Base-by-base conservation (phyloP, 1,139 yeast species). In the Nadsonia starkeyi-henricii region DNA sequence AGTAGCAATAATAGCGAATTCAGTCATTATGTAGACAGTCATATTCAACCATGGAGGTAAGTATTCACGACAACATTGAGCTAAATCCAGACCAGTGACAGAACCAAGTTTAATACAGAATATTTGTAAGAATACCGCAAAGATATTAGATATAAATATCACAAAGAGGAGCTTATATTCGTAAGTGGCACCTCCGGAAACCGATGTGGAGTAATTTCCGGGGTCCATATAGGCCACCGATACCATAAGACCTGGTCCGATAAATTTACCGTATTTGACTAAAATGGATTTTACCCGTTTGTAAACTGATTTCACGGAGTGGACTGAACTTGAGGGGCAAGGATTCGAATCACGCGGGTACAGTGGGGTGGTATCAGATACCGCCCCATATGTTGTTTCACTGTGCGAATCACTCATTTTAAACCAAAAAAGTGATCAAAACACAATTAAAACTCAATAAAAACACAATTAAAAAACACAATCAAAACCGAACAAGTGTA, bases 201-300 rank as follows among this genome's bases (percentile, higher is more conserved):
- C 78, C 54, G 81, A 86, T 0, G 94, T 82, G 33, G 93, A 78
- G 63, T 84, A 84, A 65, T 84, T 84, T 62, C 94, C 94, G 1
- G 94, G 93, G 62, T 83, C 93, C 77, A 82, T 79, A 59, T 83
- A 83, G 0, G 91, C 88, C 39, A 83, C 89, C 42, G 83, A 70
- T 19, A 84, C 79, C 77, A 83, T 75, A 45, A 83, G 63, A 0
- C 91, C 91, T 0, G 91, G 91, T 0, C 91, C 91, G n/a, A 82
- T 65, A 55, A 81, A 84, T 33, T 74, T 67, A 45, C 72, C 63
- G 57, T 78, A 81, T 56, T 79, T 79, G 62, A 68, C 52, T 54
- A 67, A 51, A 1, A 43, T 41, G 20, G 44, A 33, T 21, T 48
- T 47, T 23, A 18, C 49, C 43, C 49, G 44, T 20, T 20, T 43